phyloP scores from a whole-genome alignment of 768 basidiomycete genomes.

The Boletellus ananiceps region DNA sequence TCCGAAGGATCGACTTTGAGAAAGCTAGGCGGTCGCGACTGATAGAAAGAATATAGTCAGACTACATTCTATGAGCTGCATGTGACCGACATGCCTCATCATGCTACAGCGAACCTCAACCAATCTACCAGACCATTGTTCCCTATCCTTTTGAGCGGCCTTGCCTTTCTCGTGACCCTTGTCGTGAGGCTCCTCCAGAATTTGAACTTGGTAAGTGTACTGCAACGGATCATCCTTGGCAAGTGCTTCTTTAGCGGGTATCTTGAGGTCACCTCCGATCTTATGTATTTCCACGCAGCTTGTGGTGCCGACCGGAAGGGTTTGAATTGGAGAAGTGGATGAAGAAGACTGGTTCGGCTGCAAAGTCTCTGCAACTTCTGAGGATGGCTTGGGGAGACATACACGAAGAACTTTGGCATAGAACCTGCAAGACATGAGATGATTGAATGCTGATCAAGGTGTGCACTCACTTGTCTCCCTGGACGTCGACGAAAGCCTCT shows the following conservation, averaged over 20 bases:
- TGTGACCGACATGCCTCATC: constrained; percentile 62
- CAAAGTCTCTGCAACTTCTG: constrained; percentile 36
- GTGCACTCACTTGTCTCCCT: constrained; percentile 73
- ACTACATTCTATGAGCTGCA: not conserved
- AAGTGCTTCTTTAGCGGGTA: constrained; percentile 65
- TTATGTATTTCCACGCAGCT: constrained; percentile 57
- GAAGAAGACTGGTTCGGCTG: constrained; percentile 27
- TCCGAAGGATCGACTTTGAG: constrained; percentile 93
- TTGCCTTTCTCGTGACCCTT: constrained; percentile 61
- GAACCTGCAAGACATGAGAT: constrained; percentile 49
- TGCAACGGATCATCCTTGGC: constrained; percentile 70
- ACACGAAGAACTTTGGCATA: constrained; percentile 78
- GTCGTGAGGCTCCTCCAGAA: constrained; percentile 73
- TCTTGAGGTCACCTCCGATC: constrained; percentile 75
- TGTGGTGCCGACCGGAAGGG: constrained; percentile 39
- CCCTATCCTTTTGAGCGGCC: constrained; percentile 52
- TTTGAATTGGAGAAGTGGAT: constrained; percentile 46
- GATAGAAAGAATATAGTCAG: constrained; percentile 3
- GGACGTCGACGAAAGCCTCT: constrained; percentile 86
- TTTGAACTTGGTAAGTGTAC: constrained; percentile 86
- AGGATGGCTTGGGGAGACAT: constrained; percentile 57
- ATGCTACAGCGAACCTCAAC: constrained; percentile 78
- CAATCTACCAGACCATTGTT: constrained; percentile 66
- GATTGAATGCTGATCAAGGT: not conserved
- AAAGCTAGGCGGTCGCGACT: constrained; percentile 95